Percentiles rank a stretch among this genome's conserved stretches.
Conservation (phyloP, 371 early-diverging fungal species). For the Cladochytrium tenue region DNA sequence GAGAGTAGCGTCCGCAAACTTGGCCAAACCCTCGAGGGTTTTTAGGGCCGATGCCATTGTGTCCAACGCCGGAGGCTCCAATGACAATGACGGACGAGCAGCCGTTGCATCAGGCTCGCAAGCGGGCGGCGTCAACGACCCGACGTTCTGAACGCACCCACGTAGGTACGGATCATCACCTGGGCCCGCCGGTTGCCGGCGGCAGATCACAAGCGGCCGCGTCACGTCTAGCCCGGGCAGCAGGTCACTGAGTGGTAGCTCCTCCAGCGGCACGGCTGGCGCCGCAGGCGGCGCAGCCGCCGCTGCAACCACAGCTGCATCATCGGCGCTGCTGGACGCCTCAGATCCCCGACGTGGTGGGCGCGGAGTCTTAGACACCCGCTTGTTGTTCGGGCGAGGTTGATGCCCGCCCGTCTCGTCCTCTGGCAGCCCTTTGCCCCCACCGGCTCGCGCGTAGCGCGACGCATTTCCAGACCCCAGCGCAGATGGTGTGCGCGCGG, state of each 20-base stretch:
- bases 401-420: too few relatives aligned
- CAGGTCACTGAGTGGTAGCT: slow-evolving; percentile 75
- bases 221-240: slow-evolving; percentile 76
- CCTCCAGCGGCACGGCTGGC: slow-evolving; percentile 70
- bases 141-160: too few relatives aligned
- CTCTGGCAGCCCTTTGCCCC: too few relatives aligned
- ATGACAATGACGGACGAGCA: neutral
- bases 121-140: neutral
- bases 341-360: too few relatives aligned
- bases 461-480: too few relatives aligned
- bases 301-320: neutral
- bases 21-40: neutral
- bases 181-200: slow-evolving; percentile 17
- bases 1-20: slow-evolving; percentile 10
- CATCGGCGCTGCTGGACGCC: too few relatives aligned
- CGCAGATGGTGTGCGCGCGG: too few relatives aligned
- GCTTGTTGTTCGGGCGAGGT: too few relatives aligned
- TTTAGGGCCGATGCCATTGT: neutral
- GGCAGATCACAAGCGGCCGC: slow-evolving; percentile 46
- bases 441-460: too few relatives aligned
- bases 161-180: neutral
- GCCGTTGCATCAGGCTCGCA: slow-evolving; percentile 10
- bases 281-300: neutral
- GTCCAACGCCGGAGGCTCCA: neutral
- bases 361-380: too few relatives aligned